Percentiles rank a stretch among this genome's conserved stretches.
These are phyloP conservation scores for Russula sp. DNA, from an alignment of 768 basidiomycete species.

Conservation along the genomic window DNA sequence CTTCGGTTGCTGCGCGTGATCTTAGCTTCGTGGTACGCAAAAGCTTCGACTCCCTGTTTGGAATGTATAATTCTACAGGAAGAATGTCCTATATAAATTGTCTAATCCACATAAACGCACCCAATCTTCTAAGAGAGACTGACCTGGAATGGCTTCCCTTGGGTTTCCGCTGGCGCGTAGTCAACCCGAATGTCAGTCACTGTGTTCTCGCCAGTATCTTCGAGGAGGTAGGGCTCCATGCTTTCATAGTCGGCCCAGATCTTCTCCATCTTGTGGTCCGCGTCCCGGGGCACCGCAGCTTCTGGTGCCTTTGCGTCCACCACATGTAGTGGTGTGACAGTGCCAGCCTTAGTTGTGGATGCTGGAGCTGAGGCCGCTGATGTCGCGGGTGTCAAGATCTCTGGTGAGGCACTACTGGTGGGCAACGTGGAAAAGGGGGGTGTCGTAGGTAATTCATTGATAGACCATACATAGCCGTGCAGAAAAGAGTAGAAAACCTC, in stretches of 20 bases:
- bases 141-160: conserved; percentile 61
- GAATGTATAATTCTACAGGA: conserved; percentile 67
- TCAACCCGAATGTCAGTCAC: conserved; percentile 56
- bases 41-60: conserved; percentile 62
- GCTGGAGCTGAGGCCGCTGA: conserved; percentile 26
- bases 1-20: conserved; percentile 58
- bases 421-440: conserved; percentile 40
- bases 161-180: conserved; percentile 45
- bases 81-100: conserved; percentile 57
- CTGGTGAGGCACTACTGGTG: conserved; percentile 6
- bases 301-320: conserved; percentile 31
- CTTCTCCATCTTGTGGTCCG: conserved; percentile 79
- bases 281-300: conserved; percentile 63
- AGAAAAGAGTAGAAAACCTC: conserved; percentile 95
- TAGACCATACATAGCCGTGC: conserved; percentile 80
- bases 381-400: conserved; percentile 12
- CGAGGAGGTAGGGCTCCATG: conserved; percentile 64
- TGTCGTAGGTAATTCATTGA: conserved; percentile 62
- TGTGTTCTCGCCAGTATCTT: conserved; percentile 47
- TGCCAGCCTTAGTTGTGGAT: conserved; percentile 16
- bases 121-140: conserved; percentile 15
- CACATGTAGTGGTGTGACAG: conserved; percentile 21
- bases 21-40: conserved; percentile 35
- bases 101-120: background rate
- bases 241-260: conserved; percentile 87